Evolutionary conservation across 495 filamentous ascomycete genomes (phyloP).

Genomic region (Talaromyces proteolyticus): DNA sequence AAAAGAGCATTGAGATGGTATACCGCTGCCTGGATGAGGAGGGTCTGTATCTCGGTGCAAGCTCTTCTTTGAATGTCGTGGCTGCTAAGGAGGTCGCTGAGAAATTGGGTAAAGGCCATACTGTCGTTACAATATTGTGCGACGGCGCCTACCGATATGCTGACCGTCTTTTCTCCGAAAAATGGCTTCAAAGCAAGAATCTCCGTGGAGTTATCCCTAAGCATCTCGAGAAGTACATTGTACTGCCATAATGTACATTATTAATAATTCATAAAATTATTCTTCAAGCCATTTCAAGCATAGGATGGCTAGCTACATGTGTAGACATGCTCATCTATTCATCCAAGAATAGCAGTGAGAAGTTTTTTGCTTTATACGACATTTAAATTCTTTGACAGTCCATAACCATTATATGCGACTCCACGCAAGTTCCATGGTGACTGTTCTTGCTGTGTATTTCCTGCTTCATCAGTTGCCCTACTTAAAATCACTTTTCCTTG

Average conservation of each 20-base stretch:
- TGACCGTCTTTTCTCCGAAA: constrained; percentile 81
- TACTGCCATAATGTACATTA: constrained; percentile 58
- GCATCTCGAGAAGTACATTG: constrained; percentile 86
- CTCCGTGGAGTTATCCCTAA: constrained; percentile 77
- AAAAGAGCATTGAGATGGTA: constrained; percentile 96
- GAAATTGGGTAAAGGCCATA: constrained; percentile 82
- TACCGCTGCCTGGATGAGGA: constrained; percentile 97
- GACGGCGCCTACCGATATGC: constrained; percentile 97
- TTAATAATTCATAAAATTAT: constrained; percentile 10
- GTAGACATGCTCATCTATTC: too few species aligned
- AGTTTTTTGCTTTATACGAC: too few species aligned
- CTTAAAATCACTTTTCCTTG: constrained; percentile 37
- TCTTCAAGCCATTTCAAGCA: too few species aligned
- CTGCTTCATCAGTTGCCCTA: constrained; percentile 44
- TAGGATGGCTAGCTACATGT: too few species aligned
- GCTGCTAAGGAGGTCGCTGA: constrained; percentile 92
- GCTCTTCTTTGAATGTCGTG: constrained; percentile 87
- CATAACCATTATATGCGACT: constrained; percentile 57
- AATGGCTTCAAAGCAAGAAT: constrained; percentile 83
- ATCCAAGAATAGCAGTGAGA: too few species aligned
- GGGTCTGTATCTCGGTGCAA: constrained; percentile 92
- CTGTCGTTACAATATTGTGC: constrained; percentile 88
- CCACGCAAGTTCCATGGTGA: constrained; percentile 54
- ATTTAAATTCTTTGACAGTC: constrained; percentile 40
- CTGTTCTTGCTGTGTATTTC: constrained; percentile 40